A percentile compares a stretch with the other conserved stretches of the same genome.
Evolutionary conservation across 495 filamentous ascomycete species (phyloP).

Genomic region (Aspergillus nidulans): DNA sequence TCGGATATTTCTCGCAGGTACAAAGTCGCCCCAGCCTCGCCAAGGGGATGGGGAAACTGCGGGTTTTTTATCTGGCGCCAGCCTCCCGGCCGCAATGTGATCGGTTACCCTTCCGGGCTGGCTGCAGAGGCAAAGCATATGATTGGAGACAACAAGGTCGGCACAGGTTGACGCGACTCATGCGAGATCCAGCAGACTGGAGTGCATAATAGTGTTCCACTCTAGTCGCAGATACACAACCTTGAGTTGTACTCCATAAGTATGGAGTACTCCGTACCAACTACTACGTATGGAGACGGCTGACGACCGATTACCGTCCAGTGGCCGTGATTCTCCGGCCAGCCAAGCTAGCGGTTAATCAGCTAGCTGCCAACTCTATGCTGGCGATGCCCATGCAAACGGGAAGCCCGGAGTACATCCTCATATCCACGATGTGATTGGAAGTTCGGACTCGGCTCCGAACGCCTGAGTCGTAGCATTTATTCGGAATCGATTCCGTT

Average conservation of each 20-base stretch:
- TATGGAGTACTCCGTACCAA: no score
- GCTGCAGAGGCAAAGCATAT: constrained; percentile 17
- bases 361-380: not conserved
- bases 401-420: not conserved
- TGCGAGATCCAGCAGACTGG: not conserved
- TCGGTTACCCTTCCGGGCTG: constrained; percentile 15
- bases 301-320: not conserved
- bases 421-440: not conserved
- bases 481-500: not conserved
- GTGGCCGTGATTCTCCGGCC: not conserved
- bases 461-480: not conserved
- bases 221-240: not conserved
- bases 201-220: not conserved
- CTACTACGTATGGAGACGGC: not conserved
- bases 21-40: not conserved
- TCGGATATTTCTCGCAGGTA: constrained; percentile 4
- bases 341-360: not conserved
- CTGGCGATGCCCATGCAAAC: not conserved
- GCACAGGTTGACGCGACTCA: not conserved
- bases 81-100: not conserved
- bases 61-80: constrained; percentile 5
- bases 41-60: not conserved
- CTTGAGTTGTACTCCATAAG: not conserved
- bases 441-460: not conserved
- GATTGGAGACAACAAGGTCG: constrained; percentile 8